Evolutionary conservation across 495 filamentous ascomycete genomes (phyloP).

Genomic region (Aspergillus homomorphus): DNA sequence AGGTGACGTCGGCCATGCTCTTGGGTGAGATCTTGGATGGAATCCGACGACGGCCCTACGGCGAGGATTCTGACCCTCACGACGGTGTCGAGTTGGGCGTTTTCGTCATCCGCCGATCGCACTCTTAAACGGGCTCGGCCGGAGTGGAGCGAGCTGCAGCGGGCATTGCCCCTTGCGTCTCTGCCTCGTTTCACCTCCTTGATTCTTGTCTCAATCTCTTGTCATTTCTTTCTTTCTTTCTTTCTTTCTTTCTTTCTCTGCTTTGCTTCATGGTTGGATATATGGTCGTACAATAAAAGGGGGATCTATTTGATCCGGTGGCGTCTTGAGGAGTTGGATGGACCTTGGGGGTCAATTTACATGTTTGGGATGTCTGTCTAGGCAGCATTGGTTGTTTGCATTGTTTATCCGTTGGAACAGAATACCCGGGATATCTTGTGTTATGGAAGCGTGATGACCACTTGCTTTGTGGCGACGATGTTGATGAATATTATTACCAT

Average conservation of each 20-base stretch:
- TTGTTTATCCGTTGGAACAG: slow-evolving; percentile 25
- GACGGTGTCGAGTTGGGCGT: slow-evolving; percentile 61
- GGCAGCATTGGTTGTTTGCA: slow-evolving; percentile 9
- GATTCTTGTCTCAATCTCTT: slow-evolving; percentile 18
- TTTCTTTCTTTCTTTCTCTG: slow-evolving; percentile 2
- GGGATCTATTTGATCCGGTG: slow-evolving; percentile 11
- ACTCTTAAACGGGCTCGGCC: slow-evolving; percentile 20
- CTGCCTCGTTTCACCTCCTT: neutral
- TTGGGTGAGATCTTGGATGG: slow-evolving; percentile 64
- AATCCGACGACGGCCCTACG: slow-evolving; percentile 49
- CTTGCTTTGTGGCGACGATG: slow-evolving; percentile 10
- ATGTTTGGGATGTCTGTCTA: slow-evolving; percentile 14
- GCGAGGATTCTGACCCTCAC: slow-evolving; percentile 39
- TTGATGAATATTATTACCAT: neutral
- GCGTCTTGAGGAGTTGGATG: slow-evolving; percentile 17
- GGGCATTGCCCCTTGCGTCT: slow-evolving; percentile 6
- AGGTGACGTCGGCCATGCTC: slow-evolving; percentile 52
- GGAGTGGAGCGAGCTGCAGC: slow-evolving; percentile 1
- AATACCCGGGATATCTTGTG: slow-evolving; percentile 38
- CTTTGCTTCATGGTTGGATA: slow-evolving; percentile 6
- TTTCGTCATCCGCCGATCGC: slow-evolving; percentile 56
- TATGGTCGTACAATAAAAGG: slow-evolving; percentile 15
- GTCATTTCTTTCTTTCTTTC: too few relatives aligned
- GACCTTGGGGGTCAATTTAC: slow-evolving; percentile 1
- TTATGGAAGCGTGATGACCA: slow-evolving; percentile 30